Percentiles rank a stretch among this genome's conserved stretches.
phyloP scores from a whole-genome alignment of 306 rosid species.

The Glycine soja region DNA sequence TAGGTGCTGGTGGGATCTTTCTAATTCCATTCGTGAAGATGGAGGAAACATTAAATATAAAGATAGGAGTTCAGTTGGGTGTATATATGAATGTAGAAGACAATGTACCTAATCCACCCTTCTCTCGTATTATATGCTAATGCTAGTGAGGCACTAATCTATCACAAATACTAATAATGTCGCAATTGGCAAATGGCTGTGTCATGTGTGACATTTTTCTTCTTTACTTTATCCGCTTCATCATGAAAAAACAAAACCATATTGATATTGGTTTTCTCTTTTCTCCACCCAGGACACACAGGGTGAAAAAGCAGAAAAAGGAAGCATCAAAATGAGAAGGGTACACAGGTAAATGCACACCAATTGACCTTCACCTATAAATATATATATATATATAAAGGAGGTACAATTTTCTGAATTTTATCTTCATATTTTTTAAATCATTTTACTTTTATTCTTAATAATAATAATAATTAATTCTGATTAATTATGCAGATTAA shows the following conservation, averaged over 20 bases:
- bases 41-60: conserved; percentile 46
- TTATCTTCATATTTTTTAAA: too few relatives aligned
- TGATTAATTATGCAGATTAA: too few relatives aligned
- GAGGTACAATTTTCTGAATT: too few relatives aligned
- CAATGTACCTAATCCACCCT: conserved; percentile 21
- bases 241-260: conserved; percentile 47
- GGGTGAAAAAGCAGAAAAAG: conserved; percentile 45
- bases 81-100: conserved; percentile 9
- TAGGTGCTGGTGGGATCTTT: conserved; percentile 63
- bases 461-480: too few relatives aligned
- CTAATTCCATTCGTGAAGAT: conserved; percentile 48
- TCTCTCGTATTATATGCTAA: neutral
- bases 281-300: conserved; percentile 46
- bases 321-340: conserved; percentile 47
- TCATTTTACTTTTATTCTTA: too few relatives aligned
- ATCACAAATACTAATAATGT: conserved; percentile 17
- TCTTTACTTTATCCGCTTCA: conserved; percentile 49
- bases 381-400: too few relatives aligned
- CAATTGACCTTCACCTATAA: conserved; percentile 37
- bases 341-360: conserved; percentile 44
- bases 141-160: too few relatives aligned
- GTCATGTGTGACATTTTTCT: conserved; percentile 23
- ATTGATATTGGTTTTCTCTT: conserved; percentile 40
- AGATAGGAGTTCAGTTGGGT: conserved; percentile 1
- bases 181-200: neutral